These are phyloP conservation scores for Primulina eburnea DNA, from an alignment of 257 asterid species.

Conservation along the genomic window DNA sequence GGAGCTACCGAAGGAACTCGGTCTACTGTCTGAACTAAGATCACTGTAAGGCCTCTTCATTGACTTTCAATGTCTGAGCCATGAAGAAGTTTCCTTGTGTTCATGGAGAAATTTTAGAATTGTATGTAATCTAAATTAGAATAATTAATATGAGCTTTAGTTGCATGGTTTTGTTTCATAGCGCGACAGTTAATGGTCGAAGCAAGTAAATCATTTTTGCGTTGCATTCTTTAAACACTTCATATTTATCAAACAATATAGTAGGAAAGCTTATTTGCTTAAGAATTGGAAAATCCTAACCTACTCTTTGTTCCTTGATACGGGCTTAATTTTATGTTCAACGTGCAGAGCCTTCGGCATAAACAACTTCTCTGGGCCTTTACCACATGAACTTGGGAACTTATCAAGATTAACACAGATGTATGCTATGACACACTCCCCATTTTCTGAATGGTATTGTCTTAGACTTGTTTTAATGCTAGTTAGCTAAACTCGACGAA, in stretches of 20 bases:
- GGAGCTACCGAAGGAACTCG: constrained; percentile 66
- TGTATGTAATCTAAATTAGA: neutral
- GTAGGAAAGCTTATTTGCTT: neutral
- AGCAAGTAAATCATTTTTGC: neutral
- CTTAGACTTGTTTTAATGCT: neutral
- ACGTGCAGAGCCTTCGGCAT: constrained; percentile 44
- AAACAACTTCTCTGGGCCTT: constrained; percentile 76
- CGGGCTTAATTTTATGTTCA: neutral
- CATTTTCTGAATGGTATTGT: neutral
- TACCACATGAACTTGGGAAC: constrained; percentile 69
- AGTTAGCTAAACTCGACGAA: neutral
- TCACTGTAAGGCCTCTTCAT: constrained; percentile 41
- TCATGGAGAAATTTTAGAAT: neutral
- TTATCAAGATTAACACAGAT: constrained; percentile 46
- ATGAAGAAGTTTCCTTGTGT: neutral
- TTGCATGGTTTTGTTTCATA: no score
- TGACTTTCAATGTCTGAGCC: neutral
- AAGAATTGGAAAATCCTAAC: neutral
- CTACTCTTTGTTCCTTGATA: neutral
- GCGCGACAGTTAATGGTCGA: neutral
- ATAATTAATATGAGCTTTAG: neutral
- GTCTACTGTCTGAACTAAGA: constrained; percentile 51
- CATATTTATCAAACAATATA: neutral
- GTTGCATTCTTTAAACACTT: neutral
- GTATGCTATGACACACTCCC: constrained; percentile 37